These are phyloP conservation scores for Starmerella sirachaensis DNA, from an alignment of 805 yeast species.

Conservation along the genomic window DNA sequence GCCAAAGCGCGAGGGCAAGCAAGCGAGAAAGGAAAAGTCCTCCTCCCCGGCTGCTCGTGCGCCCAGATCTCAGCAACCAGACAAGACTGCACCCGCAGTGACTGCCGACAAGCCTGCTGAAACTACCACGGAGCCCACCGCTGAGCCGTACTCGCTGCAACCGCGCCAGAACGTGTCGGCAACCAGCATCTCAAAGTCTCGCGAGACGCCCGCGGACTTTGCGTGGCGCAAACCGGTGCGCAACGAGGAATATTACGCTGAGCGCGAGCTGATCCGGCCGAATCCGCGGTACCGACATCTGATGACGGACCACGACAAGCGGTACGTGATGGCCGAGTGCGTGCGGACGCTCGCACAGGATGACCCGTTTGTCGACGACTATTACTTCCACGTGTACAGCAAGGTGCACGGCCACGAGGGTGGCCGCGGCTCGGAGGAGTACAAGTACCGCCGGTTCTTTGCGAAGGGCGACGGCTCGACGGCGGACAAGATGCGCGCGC, in stretches of 20 bases:
- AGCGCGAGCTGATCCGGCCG: constrained; percentile 18
- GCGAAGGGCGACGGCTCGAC: constrained; percentile 35
- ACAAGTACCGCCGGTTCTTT: constrained; percentile 62
- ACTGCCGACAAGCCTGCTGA: not conserved
- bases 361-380: constrained; percentile 94
- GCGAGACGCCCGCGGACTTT: not conserved
- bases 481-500: constrained; percentile 83
- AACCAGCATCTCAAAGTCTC: not conserved
- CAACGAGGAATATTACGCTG: constrained; percentile 13
- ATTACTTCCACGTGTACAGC: constrained; percentile 85
- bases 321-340: constrained; percentile 87
- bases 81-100: not conserved
- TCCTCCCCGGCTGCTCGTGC: not conserved
- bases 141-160: constrained; percentile 4
- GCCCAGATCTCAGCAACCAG: too few species aligned
- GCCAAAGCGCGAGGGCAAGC: not conserved
- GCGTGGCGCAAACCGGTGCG: constrained; percentile 3
- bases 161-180: constrained; percentile 1
- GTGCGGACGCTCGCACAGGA: constrained; percentile 91
- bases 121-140: not conserved
- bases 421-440: constrained; percentile 4
- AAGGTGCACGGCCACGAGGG: constrained; percentile 40
- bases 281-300: constrained; percentile 57
- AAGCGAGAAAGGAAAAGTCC: not conserved
- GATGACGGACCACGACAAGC: constrained; percentile 96